phyloP scores from a whole-genome alignment of 805 yeast species.

The Starmera amethionina region DNA sequence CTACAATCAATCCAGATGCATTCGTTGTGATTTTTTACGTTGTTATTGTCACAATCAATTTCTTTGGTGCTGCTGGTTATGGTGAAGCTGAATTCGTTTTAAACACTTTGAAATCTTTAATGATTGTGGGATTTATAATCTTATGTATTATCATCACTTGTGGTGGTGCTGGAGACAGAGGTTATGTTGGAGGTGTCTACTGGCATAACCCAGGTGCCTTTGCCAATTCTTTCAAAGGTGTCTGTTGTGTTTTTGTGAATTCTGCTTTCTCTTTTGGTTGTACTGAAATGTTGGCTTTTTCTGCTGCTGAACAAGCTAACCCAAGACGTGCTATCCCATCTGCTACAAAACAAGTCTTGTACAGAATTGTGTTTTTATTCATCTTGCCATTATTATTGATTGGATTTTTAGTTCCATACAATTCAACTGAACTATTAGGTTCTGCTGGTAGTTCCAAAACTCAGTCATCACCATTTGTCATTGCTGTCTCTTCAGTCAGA shows the following conservation, averaged over 20 bases:
- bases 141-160: conserved; percentile 43
- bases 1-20: conserved; percentile 36
- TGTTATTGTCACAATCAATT: conserved; percentile 39
- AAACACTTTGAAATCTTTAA: conserved; percentile 43
- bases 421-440: conserved; percentile 39
- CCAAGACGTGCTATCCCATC: conserved; percentile 49
- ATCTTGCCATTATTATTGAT: conserved; percentile 41
- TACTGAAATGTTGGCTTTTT: conserved; percentile 54
- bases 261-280: conserved; percentile 60
- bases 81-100: conserved; percentile 61
- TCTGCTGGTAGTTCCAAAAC: conserved; percentile 39
- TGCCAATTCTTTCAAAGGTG: conserved; percentile 42
- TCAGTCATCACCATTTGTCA: conserved; percentile 64
- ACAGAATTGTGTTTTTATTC: conserved; percentile 54
- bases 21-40: conserved; percentile 48
- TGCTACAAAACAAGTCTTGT: conserved; percentile 57
- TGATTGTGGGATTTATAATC: conserved; percentile 49
- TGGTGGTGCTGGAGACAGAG: conserved; percentile 50
- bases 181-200: conserved; percentile 48
- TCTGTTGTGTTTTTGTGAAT: conserved; percentile 53
- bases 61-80: conserved; percentile 53
- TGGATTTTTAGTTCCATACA: conserved; percentile 54
- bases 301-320: conserved; percentile 57
- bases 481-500: conserved; percentile 52
- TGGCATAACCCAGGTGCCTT: conserved; percentile 52